phyloP scores from a whole-genome alignment of 148 eudicot genomes.

The Cornus suecica region DNA sequence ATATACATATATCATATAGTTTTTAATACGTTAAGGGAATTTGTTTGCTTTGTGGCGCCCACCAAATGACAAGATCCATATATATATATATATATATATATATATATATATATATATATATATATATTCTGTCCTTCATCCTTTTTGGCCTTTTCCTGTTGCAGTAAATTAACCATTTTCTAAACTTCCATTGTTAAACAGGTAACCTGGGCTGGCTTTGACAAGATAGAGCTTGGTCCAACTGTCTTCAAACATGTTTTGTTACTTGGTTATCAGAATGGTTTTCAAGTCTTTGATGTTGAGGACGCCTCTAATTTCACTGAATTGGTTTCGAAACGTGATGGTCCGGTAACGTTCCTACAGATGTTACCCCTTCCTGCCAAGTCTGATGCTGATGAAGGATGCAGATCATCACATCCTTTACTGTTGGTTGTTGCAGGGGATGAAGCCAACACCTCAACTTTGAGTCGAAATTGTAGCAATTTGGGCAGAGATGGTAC shows the following conservation, averaged over 20 bases:
- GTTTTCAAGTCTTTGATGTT: slow-evolving; percentile 47
- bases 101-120: too few relatives aligned
- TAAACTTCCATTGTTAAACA: slow-evolving; percentile 20
- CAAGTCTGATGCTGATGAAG: slow-evolving; percentile 24
- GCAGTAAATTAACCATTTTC: slow-evolving; percentile 7
- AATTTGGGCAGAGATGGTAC: slow-evolving; percentile 21
- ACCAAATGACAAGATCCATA: too few relatives aligned
- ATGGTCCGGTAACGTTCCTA: slow-evolving; percentile 38
- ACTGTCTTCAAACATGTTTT: slow-evolving; percentile 30
- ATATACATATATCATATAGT: too few relatives aligned
- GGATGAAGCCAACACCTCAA: slow-evolving; percentile 24
- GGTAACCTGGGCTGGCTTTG: slow-evolving; percentile 57
- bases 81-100: too few relatives aligned
- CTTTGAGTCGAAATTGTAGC: slow-evolving; percentile 10
- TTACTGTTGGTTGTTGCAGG: slow-evolving; percentile 40
- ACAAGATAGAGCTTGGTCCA: slow-evolving; percentile 38
- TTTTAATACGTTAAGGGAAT: too few relatives aligned
- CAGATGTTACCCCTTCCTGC: slow-evolving; percentile 44
- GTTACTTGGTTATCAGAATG: slow-evolving; percentile 42
- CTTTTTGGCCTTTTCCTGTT: not conserved
- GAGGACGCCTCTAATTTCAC: slow-evolving; percentile 37
- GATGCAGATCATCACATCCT: slow-evolving; percentile 34
- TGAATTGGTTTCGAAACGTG: slow-evolving; percentile 44
- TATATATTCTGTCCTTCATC: not conserved
- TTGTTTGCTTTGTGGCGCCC: too few relatives aligned